Evolutionary conservation across 73 alveolate species (phyloP).

Genomic region (Paramecium caudatum): DNA sequence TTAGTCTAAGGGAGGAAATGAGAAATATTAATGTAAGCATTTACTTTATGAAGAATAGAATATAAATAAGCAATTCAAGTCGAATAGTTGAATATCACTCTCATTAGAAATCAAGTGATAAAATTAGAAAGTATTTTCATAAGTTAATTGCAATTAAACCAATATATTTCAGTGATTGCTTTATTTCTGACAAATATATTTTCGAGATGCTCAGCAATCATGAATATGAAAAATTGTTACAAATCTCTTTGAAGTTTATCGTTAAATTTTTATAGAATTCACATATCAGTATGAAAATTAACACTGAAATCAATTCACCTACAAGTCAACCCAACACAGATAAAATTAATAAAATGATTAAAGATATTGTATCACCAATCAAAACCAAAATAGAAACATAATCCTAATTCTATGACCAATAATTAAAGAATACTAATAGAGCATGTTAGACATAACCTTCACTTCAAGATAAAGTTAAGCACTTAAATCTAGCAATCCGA

Average conservation of each 20-base stretch:
- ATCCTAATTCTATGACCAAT: neutral
- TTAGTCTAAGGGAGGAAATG: constrained; percentile 38
- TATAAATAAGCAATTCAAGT: neutral
- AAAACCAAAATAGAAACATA: constrained; percentile 12
- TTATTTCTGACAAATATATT: constrained; percentile 37
- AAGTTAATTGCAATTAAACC: neutral
- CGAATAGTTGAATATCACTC: neutral
- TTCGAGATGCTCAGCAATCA: neutral
- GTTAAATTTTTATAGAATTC: constrained; percentile 11
- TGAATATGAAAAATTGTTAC: constrained; percentile 19
- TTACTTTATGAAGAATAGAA: neutral
- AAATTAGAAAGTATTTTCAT: neutral
- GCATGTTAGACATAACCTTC: neutral
- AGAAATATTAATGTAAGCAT: constrained; percentile 24
- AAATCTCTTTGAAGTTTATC: constrained; percentile 21
- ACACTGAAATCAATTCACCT: neutral
- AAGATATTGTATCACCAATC: constrained; percentile 41
- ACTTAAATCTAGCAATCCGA: neutral
- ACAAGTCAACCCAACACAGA: neutral
- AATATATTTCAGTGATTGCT: neutral
- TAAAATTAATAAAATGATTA: neutral
- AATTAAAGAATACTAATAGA: neutral
- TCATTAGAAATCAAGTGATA: neutral
- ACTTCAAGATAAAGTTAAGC: neutral
- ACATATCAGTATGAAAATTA: neutral